Evolutionary conservation across 2,329 filamentous ascomycete species (phyloP), one percentile per base, ranked within the genome.

Genomic region (Trichoderma sp.): DNA sequence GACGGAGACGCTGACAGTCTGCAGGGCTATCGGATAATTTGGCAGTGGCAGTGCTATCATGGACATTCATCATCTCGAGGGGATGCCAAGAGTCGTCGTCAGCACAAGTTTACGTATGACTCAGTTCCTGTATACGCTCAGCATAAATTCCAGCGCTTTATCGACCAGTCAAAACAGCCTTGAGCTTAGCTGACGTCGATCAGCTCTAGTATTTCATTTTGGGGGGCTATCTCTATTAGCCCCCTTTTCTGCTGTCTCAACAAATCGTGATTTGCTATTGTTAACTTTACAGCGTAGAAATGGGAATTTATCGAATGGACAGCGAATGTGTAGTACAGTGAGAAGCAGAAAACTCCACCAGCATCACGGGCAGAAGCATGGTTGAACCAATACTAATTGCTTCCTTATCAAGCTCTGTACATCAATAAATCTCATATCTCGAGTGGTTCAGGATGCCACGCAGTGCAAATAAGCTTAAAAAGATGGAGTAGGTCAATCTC

Each of bases 381-480:
- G 34, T 2, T 10, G 7, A 52, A 7, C 17, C 34, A 15, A 22
- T 8, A 19, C 19, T 9, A 1, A 54, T 5, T 37, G 19, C 7
- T 2, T 25, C 34, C 34, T 22, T 10, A n/a, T 57, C 32, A 25
- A 8, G 54, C 32, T 35, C 19, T 22, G 19, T 22, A 13, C 19
- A 57, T 25, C 52, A 34, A 34, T 12, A 34, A 25, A 61, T 34
- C n/a, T 17, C 45, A 29, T 54, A 15, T 25, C 8, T 22, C 17
- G 4, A 19, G 48, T 53, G 32, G 59, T 22, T 1, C 25, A 22
- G 22, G 4, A 25, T 53, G 32, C 12, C 25, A 19, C 19, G 60
- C 29, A 32, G 48, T 39, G 15, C 17, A 64, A 54, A 39, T 64
- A 64, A 64, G 60, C 60, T 64, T 64, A 64, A 64, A 48, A 64